Evolutionary conservation across 176 grass and related monocot species (phyloP), one percentile per base, ranked within the genome.

Genomic region (Oryza nivara): DNA sequence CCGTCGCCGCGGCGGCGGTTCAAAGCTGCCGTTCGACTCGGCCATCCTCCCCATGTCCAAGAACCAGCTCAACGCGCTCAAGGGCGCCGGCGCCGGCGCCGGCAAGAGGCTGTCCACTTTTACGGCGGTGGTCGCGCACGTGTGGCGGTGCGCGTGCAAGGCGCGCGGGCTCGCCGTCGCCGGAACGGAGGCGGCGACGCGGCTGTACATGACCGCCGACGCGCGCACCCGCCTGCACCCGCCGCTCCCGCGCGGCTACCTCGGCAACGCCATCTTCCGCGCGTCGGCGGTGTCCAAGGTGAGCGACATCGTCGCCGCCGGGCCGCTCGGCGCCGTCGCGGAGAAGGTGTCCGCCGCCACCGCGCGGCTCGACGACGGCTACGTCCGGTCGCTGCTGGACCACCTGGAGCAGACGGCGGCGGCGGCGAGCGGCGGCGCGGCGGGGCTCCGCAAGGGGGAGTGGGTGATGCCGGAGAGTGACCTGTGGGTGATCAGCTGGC

Each of bases 401-500:
- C 20, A 84, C 75, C 78, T 94, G 75, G 92, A 94, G 0, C 6
- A 48, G 26, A 36, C 22, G 16, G 52, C 65, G 3, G 35, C 58
- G 44, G 35, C 58, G 44, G 28, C 26, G 28, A 2, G 26, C 65
- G 10, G 22, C 74, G 34, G 67, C 71, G 67, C 71, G 67, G 67
- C 64, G 67, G 86, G 79, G 68, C 11, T 77, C 41, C 49, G 36
- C 79, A 72, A 36, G 35, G 80, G 78, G 44, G 54, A 77, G 41
- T 43, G 41, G 6, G 41, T 9, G 41, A 43, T 43, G 41, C 41
- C 41, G 41, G 41, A 43, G 41, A 43, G 4, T 4, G 41, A 89
- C 68, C 44, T 92, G 77, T 79, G 83, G 77, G 83, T 89, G 4
- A 80, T 90, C 5, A 96, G 93, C 90, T 96, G 91, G 93, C 85